These are phyloP conservation scores for Agapanthus africanus DNA, from an alignment of 106 monocot species.

Conservation along the genomic window DNA sequence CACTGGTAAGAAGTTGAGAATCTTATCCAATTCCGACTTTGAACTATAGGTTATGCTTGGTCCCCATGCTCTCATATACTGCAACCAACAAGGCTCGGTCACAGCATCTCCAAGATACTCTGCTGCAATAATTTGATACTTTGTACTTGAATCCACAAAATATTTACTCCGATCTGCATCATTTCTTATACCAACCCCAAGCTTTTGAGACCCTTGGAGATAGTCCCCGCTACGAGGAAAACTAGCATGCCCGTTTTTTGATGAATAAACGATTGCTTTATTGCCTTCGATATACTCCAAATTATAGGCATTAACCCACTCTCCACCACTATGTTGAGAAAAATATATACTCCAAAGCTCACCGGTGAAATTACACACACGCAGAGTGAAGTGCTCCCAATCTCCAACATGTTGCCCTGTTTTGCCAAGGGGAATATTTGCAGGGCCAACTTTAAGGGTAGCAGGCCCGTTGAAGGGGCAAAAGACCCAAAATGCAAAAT, in stretches of 20 bases:
- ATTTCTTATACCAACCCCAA: constrained; percentile 89
- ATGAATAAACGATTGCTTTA: constrained; percentile 69
- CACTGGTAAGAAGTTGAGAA: constrained; percentile 59
- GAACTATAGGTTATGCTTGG: constrained; percentile 68
- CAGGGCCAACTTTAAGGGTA: constrained; percentile 61
- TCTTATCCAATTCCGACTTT: constrained; percentile 73
- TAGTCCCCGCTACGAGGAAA: constrained; percentile 65
- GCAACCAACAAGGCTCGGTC: constrained; percentile 80
- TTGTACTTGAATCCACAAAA: constrained; percentile 67
- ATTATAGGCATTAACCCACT: constrained; percentile 62
- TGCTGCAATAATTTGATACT: constrained; percentile 68
- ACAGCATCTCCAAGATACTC: constrained; percentile 74
- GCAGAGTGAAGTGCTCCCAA: constrained; percentile 98
- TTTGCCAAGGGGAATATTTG: constrained; percentile 46
- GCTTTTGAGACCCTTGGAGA: constrained; percentile 71
- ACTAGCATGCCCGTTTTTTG: constrained; percentile 86
- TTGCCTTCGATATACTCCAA: constrained; percentile 82
- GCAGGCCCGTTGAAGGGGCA: constrained; percentile 96
- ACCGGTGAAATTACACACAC: constrained; percentile 81
- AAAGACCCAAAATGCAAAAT: constrained; percentile 94
- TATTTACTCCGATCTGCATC: constrained; percentile 59
- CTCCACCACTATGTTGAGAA: constrained; percentile 95
- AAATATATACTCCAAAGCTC: constrained; percentile 80
- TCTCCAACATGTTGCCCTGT: constrained; percentile 82
- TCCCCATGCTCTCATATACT: constrained; percentile 95